Base-by-base conservation (phyloP, 2,329 filamentous ascomycete species). In the Penicillium sp. region DNA sequence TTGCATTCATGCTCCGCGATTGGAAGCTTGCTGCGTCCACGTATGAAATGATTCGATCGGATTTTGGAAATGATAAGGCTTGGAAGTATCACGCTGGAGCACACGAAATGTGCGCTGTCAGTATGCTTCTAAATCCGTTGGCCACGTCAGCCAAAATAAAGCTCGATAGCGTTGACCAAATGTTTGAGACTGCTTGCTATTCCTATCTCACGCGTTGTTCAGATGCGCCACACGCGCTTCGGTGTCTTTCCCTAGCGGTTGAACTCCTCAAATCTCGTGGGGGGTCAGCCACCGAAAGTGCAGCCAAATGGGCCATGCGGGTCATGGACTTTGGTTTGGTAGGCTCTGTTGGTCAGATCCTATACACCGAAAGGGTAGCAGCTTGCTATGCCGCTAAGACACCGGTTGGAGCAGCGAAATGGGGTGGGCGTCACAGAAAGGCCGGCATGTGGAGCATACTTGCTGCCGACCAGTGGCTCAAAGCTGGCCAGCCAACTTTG, bases 1-100 rank as follows among this genome's bases (percentile, higher is more conserved):
- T 93, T 74, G 87, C 91, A 10, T 96, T 99, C 67, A 97, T 99
- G 92, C 81, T 99, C 35, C 85, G 94, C 30, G 95, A 99, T 72
- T 99, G 89, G 85, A 97, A 95, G 73, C 78, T 99, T 34, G 90
- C 94, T 9, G 84, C 94, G 63, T 91, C 88, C 11, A 96, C 90
- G 0, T 99, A 97, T 70, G 93, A 99, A 53, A 82, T 99, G 5
- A 76, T 99, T 8, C 85, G 91, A 49, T 84, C 87, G 7, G 95
- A 99, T 70, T 99, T 93, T 71, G 87, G 85, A 67, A 94, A 94
- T 69, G 92, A 97, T 70, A 97, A 97, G 72, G 95, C 94, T 1
- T 99, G 94, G 94, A 90, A 85, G 64, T 90, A 97, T 67, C 91
- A 97, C 69, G 94, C 94, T 0, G 93, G 90, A 3, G 88, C 90